Evolutionary conservation across 2,329 filamentous ascomycete genomes (phyloP), one percentile per base, ranked within the genome.

Genomic region (Colletotrichum lindemuthianum): DNA sequence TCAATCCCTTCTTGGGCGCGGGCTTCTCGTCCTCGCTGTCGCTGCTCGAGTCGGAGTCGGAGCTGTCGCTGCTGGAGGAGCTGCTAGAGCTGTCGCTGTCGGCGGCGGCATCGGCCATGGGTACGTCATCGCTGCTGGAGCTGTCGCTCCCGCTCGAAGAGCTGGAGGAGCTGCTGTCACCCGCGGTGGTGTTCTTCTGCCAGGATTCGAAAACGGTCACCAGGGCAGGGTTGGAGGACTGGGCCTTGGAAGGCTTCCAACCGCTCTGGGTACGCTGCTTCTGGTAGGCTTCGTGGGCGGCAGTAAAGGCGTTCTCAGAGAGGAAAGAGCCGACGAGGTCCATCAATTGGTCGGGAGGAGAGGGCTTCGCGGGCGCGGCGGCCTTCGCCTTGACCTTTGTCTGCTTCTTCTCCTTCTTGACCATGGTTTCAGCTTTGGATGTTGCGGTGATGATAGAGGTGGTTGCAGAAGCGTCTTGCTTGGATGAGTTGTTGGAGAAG

Each of bases 321-420:
- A 93, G 82, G 75, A 93, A 93, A 24, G 79, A 77, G 67, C 87
- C 87, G 70, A 93, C 84, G 13, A 92, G 80, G 66, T 88, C 85
- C 72, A 93, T 80, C 40, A 93, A 79, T 75, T 90, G 84, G 34
- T 84, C 76, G 5, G 90, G 84, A 33, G 86, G 82, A 50, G 79
- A 74, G 34, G 75, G 63, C 34, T 69, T 51, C 43, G 67, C 64
- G 48, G 68, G 59, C 36, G 69, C 60, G 52, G 61, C 39, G 45
- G 71, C 33, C 49, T 66, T 50, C 56, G 67, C 56, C 66, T 70
- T 71, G 37, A 61, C 52, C 66, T 58, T 59, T 51, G 59, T 58
- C 16, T 16, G 52, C 52, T 66, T 67, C 56, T 63, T 69, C 58
- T 68, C 71, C 67, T 76, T 75, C 66, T 76, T 79, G 67, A 71